These are phyloP conservation scores for Prunus armeniaca DNA, from an alignment of 306 rosid genomes.

Conservation along the genomic window DNA sequence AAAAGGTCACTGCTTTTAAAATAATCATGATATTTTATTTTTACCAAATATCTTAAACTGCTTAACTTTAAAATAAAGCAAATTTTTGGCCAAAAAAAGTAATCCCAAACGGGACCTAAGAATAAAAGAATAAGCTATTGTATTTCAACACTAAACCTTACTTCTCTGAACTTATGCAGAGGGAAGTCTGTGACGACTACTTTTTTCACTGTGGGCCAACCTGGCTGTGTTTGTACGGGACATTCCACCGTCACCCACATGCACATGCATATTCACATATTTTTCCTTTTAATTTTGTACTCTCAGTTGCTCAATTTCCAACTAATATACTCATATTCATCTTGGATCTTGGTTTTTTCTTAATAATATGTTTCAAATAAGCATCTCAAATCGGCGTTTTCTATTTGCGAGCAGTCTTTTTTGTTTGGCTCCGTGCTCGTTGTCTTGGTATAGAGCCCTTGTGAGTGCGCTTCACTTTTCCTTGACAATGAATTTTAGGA, in stretches of 20 bases:
- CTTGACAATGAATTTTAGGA: not conserved
- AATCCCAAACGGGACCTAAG: not conserved
- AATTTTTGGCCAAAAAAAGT: too few species aligned
- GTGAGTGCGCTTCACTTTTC: slow-evolving; percentile 9
- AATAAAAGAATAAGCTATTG: not conserved
- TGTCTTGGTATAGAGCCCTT: not conserved
- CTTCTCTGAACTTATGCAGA: not conserved
- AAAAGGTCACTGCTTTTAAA: too few species aligned
- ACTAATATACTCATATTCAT: slow-evolving; percentile 9
- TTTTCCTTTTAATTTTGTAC: not conserved
- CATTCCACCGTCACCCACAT: not conserved
- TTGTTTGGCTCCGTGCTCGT: slow-evolving; percentile 19
- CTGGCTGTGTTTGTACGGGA: not conserved
- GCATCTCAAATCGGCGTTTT: slow-evolving; percentile 32
- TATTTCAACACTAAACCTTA: not conserved
- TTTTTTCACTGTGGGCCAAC: slow-evolving; percentile 4
- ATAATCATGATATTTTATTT: too few species aligned
- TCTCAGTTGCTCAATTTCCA: not conserved
- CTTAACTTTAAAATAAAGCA: too few species aligned
- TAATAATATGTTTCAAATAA: not conserved
- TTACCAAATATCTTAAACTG: too few species aligned
- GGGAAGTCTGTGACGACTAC: not conserved
- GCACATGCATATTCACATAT: not conserved
- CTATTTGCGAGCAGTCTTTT: slow-evolving; percentile 17
- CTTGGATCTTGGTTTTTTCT: slow-evolving; percentile 20